phyloP scores from a whole-genome alignment of 768 basidiomycete species.

The Suillus lakei region DNA sequence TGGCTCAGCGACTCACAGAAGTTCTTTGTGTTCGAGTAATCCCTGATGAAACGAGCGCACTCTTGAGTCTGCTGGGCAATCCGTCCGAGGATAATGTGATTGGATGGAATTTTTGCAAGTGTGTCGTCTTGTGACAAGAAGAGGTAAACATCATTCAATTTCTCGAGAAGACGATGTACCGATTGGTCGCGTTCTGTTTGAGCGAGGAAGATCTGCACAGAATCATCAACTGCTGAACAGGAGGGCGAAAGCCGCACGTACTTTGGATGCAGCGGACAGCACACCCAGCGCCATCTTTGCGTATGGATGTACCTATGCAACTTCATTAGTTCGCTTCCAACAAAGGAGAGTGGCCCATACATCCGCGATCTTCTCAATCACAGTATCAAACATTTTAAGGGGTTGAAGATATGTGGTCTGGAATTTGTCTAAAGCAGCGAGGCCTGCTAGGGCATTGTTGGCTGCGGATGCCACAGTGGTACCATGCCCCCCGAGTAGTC shows the following conservation, averaged over 20 bases:
- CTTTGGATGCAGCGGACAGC: constrained; percentile 6
- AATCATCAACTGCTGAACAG: neutral
- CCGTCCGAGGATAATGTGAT: neutral
- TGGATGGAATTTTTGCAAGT: neutral
- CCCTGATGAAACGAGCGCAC: constrained; percentile 32
- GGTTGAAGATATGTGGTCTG: constrained; percentile 6
- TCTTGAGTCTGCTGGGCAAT: constrained; percentile 28
- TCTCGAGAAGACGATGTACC: constrained; percentile 1
- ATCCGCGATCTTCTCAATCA: neutral
- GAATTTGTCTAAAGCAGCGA: neutral
- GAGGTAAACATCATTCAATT: neutral
- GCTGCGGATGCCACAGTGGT: neutral
- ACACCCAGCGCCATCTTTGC: constrained; percentile 11
- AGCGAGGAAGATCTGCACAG: constrained; percentile 3
- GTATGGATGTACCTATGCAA: constrained; percentile 10
- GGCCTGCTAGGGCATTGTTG: neutral
- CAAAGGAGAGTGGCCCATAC: neutral
- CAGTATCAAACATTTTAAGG: constrained; percentile 2
- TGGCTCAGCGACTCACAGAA: constrained; percentile 18
- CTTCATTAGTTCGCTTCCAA: neutral
- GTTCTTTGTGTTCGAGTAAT: constrained; percentile 28
- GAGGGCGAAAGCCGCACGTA: neutral
- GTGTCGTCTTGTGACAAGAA: constrained; percentile 9
- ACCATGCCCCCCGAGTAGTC: neutral
- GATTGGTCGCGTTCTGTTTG: constrained; percentile 8